Base-by-base conservation (phyloP, 2,329 filamentous ascomycete species). In the Drechslera avenae region DNA sequence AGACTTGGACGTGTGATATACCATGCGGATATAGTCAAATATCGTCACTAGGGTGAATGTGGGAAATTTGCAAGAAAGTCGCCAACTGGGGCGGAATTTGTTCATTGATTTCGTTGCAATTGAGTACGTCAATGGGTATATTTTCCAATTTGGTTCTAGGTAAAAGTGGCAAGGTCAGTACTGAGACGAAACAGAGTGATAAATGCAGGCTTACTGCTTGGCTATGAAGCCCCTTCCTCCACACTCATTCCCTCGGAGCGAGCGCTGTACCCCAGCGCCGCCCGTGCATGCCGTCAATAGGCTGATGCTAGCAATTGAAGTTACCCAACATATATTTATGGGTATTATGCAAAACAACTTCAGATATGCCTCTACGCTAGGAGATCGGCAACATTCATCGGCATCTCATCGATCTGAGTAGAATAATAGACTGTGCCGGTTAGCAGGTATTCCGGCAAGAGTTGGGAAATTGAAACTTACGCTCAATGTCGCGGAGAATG, bases 391-490 rank as follows among this genome's bases (percentile, higher is more conserved):
- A 72, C 90, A 71, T 97, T 97, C 92, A 97, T 97, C 14, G 92
- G 92, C 92, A 97, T 97, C 80, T 97, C 92, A 67, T 97, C 92
- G 64, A 97, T 96, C 79, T 97, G 92, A 39, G 92, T 96, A 13
- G 90, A 95, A 78, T 96, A 96, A 79, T 95, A 96, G 69, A 96
- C 87, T 91, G 9, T 33, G 47, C 14, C 37, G 46, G 56, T 81
- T 58, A 81, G 77, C 50, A 50, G 10, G 14, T 7, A 21, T 33
- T 10, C 8, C 19, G 8, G 14, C n/a, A 34, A 34, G 8, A 5
- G 0, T 13, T 5, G 1, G n/a, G 28, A 7, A 31, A 16, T 7
- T 7, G 6, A 17, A 16, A 64, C 86, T 77, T 79, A 92, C 88
- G 79, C 80, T 99, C 94, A 68, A 99, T 99, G 73, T 99, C 94